Conservation (phyloP, 2,329 filamentous ascomycete species). For the Aspergillus quadricinctus region DNA sequence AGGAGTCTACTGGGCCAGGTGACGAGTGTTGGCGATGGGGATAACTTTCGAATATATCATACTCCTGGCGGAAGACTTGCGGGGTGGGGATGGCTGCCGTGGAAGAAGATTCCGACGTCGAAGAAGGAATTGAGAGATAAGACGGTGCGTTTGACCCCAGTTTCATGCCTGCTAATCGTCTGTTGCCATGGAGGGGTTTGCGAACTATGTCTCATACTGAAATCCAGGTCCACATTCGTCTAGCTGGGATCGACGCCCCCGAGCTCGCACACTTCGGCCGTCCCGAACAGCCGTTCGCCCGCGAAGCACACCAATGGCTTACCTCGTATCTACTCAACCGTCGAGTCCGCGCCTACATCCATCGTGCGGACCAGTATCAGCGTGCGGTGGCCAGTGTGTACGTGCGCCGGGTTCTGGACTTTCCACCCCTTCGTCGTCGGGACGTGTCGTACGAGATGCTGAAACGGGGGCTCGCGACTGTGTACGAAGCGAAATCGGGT, state of each 20-base stretch:
- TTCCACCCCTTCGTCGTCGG: slow-evolving; percentile 52
- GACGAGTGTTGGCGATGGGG: slow-evolving; percentile 91
- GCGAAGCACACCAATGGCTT: slow-evolving; percentile 81
- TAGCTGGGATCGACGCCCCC: slow-evolving; percentile 90
- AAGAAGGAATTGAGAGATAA: slow-evolving; percentile 67
- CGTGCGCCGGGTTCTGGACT: slow-evolving; percentile 53
- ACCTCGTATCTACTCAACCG: slow-evolving; percentile 64
- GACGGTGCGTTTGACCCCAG: slow-evolving; percentile 56
- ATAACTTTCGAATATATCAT: slow-evolving; percentile 92
- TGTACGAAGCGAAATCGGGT: slow-evolving; percentile 89
- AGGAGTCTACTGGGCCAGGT: slow-evolving; percentile 79
- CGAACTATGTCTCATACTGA: background rate
- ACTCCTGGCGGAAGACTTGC: slow-evolving; percentile 82
- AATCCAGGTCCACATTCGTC: slow-evolving; percentile 70
- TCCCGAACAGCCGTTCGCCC: slow-evolving; percentile 75
- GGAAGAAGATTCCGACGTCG: slow-evolving; percentile 64
- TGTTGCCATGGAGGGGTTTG: background rate
- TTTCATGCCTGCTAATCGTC: background rate
- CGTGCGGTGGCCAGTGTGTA: slow-evolving; percentile 83
- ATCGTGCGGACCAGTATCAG: slow-evolving; percentile 85
- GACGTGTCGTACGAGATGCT: slow-evolving; percentile 92
- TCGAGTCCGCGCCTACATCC: slow-evolving; percentile 76
- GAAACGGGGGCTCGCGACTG: slow-evolving; percentile 75
- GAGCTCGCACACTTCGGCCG: slow-evolving; percentile 90
- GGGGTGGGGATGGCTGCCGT: slow-evolving; percentile 87